Evolutionary conservation across 23 red algal species (phyloP).

Genomic region (Agarophyton chilense): DNA sequence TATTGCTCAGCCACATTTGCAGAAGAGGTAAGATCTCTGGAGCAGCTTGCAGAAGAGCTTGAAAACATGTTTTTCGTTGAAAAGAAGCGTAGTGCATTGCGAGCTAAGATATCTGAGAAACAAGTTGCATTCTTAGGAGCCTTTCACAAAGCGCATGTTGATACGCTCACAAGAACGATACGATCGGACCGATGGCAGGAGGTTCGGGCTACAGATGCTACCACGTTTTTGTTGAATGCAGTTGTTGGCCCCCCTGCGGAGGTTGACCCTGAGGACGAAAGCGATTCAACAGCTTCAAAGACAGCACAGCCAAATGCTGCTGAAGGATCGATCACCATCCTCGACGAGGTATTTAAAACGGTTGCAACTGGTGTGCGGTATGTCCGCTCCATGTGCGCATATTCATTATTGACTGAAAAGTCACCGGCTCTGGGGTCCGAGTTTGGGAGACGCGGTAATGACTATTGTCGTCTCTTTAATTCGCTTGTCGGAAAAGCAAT

Average conservation of each 20-base stretch:
- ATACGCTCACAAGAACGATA: slow-evolving; percentile 55
- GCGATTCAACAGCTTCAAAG: background rate
- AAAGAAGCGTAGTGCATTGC: slow-evolving; percentile 21
- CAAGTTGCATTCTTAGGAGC: slow-evolving; percentile 53
- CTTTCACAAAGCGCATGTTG: slow-evolving; percentile 73
- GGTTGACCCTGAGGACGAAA: background rate
- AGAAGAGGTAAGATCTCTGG: slow-evolving; percentile 43
- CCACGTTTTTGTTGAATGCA: slow-evolving; percentile 24
- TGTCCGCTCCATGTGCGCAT: slow-evolving; percentile 68
- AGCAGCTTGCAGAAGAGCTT: slow-evolving; percentile 37
- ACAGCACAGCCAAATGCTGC: background rate
- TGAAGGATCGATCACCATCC: slow-evolving; percentile 28
- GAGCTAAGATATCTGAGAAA: slow-evolving; percentile 63
- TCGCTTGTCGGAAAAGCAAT: slow-evolving; percentile 57
- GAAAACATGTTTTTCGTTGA: slow-evolving; percentile 41
- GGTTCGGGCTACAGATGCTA: slow-evolving; percentile 14
- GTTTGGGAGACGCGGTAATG: slow-evolving; percentile 56
- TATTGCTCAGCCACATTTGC: too few relatives aligned
- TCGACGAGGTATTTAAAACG: slow-evolving; percentile 46
- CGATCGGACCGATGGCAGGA: slow-evolving; percentile 66
- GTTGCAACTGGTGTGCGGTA: slow-evolving; percentile 59
- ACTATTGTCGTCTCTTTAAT: slow-evolving; percentile 65
- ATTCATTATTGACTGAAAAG: slow-evolving; percentile 52
- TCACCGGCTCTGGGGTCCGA: slow-evolving; percentile 56
- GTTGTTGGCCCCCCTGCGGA: background rate